Evolutionary conservation across 2,329 filamentous ascomycete genomes (phyloP), one percentile per base, ranked within the genome.

Genomic region (Pyrenophora tritici-repentis): DNA sequence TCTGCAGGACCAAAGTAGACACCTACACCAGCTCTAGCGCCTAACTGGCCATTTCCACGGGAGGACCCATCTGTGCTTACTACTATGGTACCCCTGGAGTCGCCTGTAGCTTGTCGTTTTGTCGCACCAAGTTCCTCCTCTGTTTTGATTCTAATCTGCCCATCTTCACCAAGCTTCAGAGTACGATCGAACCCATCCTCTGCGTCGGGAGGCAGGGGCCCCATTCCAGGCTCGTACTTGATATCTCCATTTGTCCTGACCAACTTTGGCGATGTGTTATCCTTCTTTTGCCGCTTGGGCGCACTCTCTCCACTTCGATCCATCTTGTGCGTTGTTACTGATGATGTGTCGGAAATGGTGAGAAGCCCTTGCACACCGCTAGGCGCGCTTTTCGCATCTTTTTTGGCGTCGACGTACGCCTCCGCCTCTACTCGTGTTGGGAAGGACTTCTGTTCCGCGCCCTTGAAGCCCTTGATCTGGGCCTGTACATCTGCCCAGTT

Each of bases 401-500:
- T 65, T 43, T 53, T 45, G 12, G 60, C 61, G 34, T 62, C 56
- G 9, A 96, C 89, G 69, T 89, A 97, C 16, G 84, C 84, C 66
- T 93, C 85, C 0, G 93, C 93, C 71, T 95, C 91, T 50, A 79
- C 80, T 20, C 67, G 65, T 6, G 76, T 80, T 33, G 75, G 66
- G 56, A 81, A 82, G 6, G 68, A 70, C 61, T 76, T 76, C 48
- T 79, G 83, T 52, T 81, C 83, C 3, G 83, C 83, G 4, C 85
- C 86, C 62, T 87, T 87, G 67, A 86, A 87, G 2, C 88, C 90
- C 26, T 80, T 84, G 55, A 94, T 90, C 58, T 93, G 88, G 57
- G 85, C 79, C 54, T 87, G 80, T 9, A 88, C 90, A 35, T 86
- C 83, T 10, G 81, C 73, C 91, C 91, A 87, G 46, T 82, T 81